Percentiles rank a stretch among this genome's conserved stretches.
phyloP scores from a whole-genome alignment of 179 eudicot species.

The Patellifolia procumbens region DNA sequence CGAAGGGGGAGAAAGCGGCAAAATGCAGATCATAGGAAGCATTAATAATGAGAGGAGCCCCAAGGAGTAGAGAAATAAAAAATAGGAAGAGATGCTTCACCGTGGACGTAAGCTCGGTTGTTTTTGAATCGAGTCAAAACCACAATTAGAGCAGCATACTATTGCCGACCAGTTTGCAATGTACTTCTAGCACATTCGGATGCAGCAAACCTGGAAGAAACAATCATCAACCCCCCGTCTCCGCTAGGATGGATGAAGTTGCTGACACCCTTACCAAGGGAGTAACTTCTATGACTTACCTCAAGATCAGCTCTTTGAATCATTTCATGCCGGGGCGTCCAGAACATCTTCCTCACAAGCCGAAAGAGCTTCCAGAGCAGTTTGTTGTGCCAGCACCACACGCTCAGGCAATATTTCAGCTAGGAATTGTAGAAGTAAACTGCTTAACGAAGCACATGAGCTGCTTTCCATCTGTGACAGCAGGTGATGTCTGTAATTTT shows the following conservation, averaged over 20 bases:
- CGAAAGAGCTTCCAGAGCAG: background rate
- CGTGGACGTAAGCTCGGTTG: background rate
- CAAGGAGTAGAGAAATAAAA: too few relatives aligned
- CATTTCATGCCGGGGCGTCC: background rate
- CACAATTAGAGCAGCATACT: background rate
- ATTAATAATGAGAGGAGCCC: too few relatives aligned
- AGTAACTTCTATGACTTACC: background rate
- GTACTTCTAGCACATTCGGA: background rate
- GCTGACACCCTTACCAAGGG: background rate
- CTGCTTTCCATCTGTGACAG: too few relatives aligned
- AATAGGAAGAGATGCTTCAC: too few relatives aligned
- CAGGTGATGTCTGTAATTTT: too few relatives aligned
- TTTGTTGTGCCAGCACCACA: too few relatives aligned
- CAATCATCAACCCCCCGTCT: background rate
- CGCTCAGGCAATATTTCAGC: background rate
- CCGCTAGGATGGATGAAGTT: background rate
- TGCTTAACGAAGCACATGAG: too few relatives aligned
- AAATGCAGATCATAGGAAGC: too few relatives aligned
- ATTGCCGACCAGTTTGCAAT: background rate
- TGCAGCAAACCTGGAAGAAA: background rate
- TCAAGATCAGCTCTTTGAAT: background rate
- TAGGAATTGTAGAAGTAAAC: background rate
- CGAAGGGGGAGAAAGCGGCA: too few relatives aligned
- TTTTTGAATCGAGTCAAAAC: background rate
- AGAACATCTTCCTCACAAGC: background rate